These are phyloP conservation scores for Phytophthora sp. DNA, from an alignment of 352 stramenopile genomes.

Conservation along the genomic window DNA sequence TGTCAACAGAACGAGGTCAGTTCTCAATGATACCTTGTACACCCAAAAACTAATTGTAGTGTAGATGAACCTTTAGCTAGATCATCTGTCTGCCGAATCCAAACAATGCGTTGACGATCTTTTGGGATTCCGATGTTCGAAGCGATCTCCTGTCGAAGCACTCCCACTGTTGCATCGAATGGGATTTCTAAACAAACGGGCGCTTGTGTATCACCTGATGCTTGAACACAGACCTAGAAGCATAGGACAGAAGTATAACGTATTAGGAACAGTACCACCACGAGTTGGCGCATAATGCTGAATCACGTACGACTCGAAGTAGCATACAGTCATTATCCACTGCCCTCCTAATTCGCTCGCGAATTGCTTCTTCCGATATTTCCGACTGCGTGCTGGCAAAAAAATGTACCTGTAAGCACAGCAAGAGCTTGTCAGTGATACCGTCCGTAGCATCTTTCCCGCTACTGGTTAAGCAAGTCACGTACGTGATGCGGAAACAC, in stretches of 20 bases:
- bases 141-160: slow-evolving; percentile 82
- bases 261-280: slow-evolving; percentile 11
- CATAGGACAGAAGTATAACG: background rate
- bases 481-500: slow-evolving; percentile 89
- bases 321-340: slow-evolving; percentile 90
- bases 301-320: slow-evolving; percentile 71
- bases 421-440: slow-evolving; percentile 1
- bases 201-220: slow-evolving; percentile 77
- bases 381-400: slow-evolving; percentile 78
- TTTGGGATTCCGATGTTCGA: slow-evolving; percentile 83
- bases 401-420: slow-evolving; percentile 74
- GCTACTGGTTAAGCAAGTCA: background rate
- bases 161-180: slow-evolving; percentile 76
- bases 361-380: slow-evolving; percentile 86
- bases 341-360: slow-evolving; percentile 79
- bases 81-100: slow-evolving; percentile 88
- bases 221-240: slow-evolving; percentile 83
- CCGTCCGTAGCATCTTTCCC: background rate
- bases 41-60: background rate
- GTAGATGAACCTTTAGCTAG: slow-evolving; percentile 71
- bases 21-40: background rate
- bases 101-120: slow-evolving; percentile 86
- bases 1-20: background rate
- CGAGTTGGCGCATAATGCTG: background rate
- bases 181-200: slow-evolving; percentile 84